These are phyloP conservation scores for Tricholoma bakamatsutake DNA, from an alignment of 768 basidiomycete species.

Conservation along the genomic window DNA sequence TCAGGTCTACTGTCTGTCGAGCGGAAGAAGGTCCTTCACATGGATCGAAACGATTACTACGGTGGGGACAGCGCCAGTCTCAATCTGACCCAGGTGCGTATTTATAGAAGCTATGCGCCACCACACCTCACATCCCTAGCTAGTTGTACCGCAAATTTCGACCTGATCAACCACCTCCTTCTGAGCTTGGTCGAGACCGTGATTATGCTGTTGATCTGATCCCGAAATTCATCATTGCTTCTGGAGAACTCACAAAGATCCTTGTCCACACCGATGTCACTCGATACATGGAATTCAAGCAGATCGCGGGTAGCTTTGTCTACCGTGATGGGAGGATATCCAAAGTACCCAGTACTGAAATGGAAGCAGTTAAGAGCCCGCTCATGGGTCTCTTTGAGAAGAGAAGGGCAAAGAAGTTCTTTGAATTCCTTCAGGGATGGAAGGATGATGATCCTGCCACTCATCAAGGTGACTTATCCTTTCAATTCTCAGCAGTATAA, in stretches of 20 bases:
- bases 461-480: slow-evolving; percentile 67
- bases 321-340: slow-evolving; percentile 95
- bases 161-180: slow-evolving; percentile 63
- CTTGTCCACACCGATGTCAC: slow-evolving; percentile 99
- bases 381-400: slow-evolving; percentile 99
- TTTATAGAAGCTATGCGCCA: not conserved
- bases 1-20: slow-evolving; percentile 98
- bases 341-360: slow-evolving; percentile 96
- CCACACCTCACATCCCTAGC: slow-evolving; percentile 7
- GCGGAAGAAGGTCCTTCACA: slow-evolving; percentile 99
- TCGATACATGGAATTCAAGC: slow-evolving; percentile 99
- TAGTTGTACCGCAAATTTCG: slow-evolving; percentile 97
- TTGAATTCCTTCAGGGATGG: slow-evolving; percentile 94
- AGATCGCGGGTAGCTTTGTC: slow-evolving; percentile 97
- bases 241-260: slow-evolving; percentile 95
- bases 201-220: slow-evolving; percentile 98
- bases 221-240: slow-evolving; percentile 99
- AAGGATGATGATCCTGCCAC: slow-evolving; percentile 93
- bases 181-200: slow-evolving; percentile 89
- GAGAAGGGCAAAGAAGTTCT: slow-evolving; percentile 96
- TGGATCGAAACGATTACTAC: slow-evolving; percentile 98
- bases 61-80: slow-evolving; percentile 96
- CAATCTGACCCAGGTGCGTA: slow-evolving; percentile 89
- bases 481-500: not conserved
- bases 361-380: slow-evolving; percentile 92